Evolutionary conservation across 768 basidiomycete species (phyloP).

Genomic region (Suillus alpinus): DNA sequence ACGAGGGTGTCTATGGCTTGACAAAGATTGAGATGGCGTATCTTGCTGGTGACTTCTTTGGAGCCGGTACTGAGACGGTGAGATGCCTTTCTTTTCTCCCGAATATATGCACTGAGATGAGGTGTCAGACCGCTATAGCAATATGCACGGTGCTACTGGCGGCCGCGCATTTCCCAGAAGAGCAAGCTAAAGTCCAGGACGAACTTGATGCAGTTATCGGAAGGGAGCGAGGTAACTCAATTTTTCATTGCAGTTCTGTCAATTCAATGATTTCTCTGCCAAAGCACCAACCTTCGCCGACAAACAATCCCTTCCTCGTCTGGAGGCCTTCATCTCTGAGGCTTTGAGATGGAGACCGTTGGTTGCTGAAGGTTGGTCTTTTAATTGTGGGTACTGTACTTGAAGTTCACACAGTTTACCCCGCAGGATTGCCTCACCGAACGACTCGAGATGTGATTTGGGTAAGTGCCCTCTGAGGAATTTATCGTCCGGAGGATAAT

Average conservation of each 20-base stretch:
- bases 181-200: not conserved
- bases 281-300: no score
- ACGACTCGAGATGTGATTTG: no score
- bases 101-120: not conserved
- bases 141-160: not conserved
- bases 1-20: not conserved
- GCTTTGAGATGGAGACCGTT: no score
- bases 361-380: no score
- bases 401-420: no score
- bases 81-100: not conserved
- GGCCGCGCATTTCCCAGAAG: not conserved
- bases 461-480: no score
- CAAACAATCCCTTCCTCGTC: no score
- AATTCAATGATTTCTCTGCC: no score
- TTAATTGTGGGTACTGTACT: no score
- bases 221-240: not conserved
- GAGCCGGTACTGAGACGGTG: not conserved
- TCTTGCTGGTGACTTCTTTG: not conserved
- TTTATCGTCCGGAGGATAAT: not conserved
- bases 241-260: no score
- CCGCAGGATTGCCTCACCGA: no score
- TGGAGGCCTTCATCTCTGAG: no score
- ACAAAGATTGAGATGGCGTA: not conserved
- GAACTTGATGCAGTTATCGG: not conserved
- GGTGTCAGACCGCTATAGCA: not conserved